Base-by-base conservation (phyloP, 495 filamentous ascomycete species). In the Penicillium taxi region DNA sequence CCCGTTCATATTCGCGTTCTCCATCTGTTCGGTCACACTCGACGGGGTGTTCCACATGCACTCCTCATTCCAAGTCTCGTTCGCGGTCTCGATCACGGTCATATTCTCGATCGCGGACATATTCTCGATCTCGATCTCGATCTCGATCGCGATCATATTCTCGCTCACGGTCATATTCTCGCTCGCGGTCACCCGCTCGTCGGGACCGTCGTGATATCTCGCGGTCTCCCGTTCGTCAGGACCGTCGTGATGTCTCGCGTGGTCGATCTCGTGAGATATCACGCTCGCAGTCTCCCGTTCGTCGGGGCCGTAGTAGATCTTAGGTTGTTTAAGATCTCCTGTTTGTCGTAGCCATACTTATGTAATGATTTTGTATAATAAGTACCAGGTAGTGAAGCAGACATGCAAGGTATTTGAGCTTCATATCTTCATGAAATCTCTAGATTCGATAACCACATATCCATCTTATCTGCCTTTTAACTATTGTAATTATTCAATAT, bases 1-100 rank as follows among this genome's bases (percentile, higher is more conserved):
- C 64, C 28, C 60, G 64, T 43, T 55, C 49, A 21, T 61, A 64
- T 42, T 55, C 49, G 6, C 59, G 65, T 19, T 67, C 65, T 13
- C 63, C 58, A 13, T 64, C 64, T 5, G 54, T 57, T 36, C 62
- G 60, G 32, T 61, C 54, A 42, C 61, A 61, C 50, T 61, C 57
- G 22, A 6, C 22, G 22, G 6, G 6, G 11, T 11, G 22, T 11
- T 4, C 52, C 59, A 25, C n/a, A n/a, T n/a, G n/a, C n/a, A n/a
- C n/a, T n/a, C n/a, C n/a, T n/a, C n/a, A n/a, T n/a, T 64, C 64
- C 28, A 60, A 66, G 45, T 55, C 50, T 11, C 57, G 64, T 22
- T 66, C 64, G 11, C 18, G 56, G 13, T 63, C 63, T 2, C 59
- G 61, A 5, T 52, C 59, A 32, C 61, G 59, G 31, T 62, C 52